Evolutionary conservation across 2,329 filamentous ascomycete genomes (phyloP), one percentile per base, ranked within the genome.

Genomic region (Zymoseptoria crescenta): DNA sequence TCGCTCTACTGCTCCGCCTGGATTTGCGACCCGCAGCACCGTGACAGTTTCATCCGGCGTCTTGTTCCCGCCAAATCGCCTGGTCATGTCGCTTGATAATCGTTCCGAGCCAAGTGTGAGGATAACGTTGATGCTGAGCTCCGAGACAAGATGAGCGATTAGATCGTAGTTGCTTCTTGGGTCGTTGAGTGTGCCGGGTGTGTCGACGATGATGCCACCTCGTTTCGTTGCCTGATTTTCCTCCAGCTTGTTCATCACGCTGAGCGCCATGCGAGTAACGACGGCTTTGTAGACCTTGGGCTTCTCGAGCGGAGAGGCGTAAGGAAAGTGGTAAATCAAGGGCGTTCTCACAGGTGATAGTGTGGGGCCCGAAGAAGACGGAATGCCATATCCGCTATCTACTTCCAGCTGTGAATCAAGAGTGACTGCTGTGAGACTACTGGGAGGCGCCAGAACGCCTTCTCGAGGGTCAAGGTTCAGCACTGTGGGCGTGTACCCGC

Each of bases 281-380:
- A 96, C 76, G 10, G 86, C 82, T 69, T 85, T 87, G 76, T 88
- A 97, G 50, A 93, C 76, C 28, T 68, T 65, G 0, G 83, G 80
- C 61, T 91, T 88, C 54, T 91, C 88, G 66, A 91, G 87, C 0
- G 90, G 83, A 62, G 80, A 85, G 56, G 83, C 80, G 63, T 88
- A 79, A 16, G 94, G 93, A 73, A 89, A 96, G 74, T 91, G 90
- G 72, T 96, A 96, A 28, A 93, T 91, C 56, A 99, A 77, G 4
- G 94, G 94, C 67, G 96, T 80, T 78, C 96, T 97, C 56, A 96
- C 90, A 0, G 93, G 92, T 19, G 96, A 86, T 0, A 86, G 83
- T 66, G 88, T 94, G 0, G 94, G 92, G 0, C 93, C 94, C 65
- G 89, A 95, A 68, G 92, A 96, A 0, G 93, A 92, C 67, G 90